Percentiles rank a stretch among this genome's conserved stretches.
Evolutionary conservation across 805 yeast genomes (phyloP).

Genomic region (Candida silvatica): DNA sequence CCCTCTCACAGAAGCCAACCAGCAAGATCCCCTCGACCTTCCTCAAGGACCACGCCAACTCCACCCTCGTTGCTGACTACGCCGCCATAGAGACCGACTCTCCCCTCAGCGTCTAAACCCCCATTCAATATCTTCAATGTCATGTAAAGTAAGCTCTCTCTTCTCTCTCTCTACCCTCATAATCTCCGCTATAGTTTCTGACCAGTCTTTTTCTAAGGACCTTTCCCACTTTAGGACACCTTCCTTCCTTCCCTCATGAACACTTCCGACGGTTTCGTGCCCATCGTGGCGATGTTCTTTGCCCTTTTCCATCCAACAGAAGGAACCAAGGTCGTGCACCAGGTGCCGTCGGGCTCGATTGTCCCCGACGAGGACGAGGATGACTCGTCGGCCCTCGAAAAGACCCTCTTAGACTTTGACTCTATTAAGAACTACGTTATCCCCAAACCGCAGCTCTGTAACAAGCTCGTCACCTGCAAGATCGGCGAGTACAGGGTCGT

Average conservation of each 20-base stretch:
- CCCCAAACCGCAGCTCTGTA: conserved; percentile 89
- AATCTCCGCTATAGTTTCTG: no score
- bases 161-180: no score
- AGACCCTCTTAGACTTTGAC: conserved; percentile 65
- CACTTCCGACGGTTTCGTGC: conserved; percentile 57
- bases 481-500: conserved; percentile 62
- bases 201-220: neutral
- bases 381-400: conserved; percentile 28
- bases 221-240: neutral
- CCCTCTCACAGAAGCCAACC: conserved; percentile 32
- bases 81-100: conserved; percentile 27
- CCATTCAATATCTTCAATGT: no score
- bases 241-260: conserved; percentile 13
- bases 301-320: conserved; percentile 93
- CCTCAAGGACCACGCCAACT: conserved; percentile 38
- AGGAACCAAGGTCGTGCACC: conserved; percentile 86
- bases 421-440: conserved; percentile 83
- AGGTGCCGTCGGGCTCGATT: conserved; percentile 76
- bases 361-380: conserved; percentile 27
- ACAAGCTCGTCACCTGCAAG: conserved; percentile 67
- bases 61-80: conserved; percentile 37
- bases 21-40: conserved; percentile 40
- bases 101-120: no score
- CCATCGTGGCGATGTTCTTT: conserved; percentile 83
- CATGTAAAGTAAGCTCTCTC: no score